phyloP scores from a whole-genome alignment of 1,284 basidiomycete species.

The Lentinus polychrous region DNA sequence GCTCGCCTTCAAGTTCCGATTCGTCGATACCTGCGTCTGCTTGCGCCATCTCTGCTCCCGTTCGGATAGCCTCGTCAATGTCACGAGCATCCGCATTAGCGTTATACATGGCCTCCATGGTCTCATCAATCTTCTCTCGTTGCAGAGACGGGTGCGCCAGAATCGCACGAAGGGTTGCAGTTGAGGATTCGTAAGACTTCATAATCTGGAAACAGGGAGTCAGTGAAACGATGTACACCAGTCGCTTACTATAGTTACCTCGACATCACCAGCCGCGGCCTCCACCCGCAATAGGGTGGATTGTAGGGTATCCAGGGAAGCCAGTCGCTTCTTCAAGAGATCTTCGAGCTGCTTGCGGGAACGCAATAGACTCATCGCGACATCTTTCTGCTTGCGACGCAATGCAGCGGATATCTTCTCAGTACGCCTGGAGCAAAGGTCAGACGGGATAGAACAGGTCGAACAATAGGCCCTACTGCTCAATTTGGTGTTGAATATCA shows the following conservation, averaged over 20 bases:
- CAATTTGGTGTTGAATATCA: slow-evolving; percentile 58
- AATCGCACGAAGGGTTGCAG: slow-evolving; percentile 67
- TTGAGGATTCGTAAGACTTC: slow-evolving; percentile 78
- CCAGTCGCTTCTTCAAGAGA: slow-evolving; percentile 67
- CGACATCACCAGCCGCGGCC: slow-evolving; percentile 80
- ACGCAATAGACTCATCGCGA: slow-evolving; percentile 72
- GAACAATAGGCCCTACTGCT: slow-evolving; percentile 41
- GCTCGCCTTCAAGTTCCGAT: slow-evolving; percentile 55
- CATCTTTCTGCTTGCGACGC: slow-evolving; percentile 59
- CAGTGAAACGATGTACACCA: background rate
- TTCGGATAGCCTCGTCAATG: slow-evolving; percentile 71
- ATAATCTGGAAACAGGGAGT: slow-evolving; percentile 61
- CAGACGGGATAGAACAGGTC: background rate
- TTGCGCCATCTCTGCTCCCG: slow-evolving; percentile 56
- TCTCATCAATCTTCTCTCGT: slow-evolving; percentile 72
- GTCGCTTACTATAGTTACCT: no score
- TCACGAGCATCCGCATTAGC: slow-evolving; percentile 78
- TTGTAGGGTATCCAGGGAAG: slow-evolving; percentile 68
- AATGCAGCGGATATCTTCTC: slow-evolving; percentile 61
- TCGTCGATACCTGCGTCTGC: slow-evolving; percentile 47
- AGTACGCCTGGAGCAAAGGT: slow-evolving; percentile 46
- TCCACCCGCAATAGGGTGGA: slow-evolving; percentile 79
- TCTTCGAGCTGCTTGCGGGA: slow-evolving; percentile 79
- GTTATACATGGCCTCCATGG: slow-evolving; percentile 82
- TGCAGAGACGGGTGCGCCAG: slow-evolving; percentile 77